These are phyloP conservation scores for Lenwebbia sp. DNA, from an alignment of 345 rosid species.

Conservation along the genomic window DNA sequence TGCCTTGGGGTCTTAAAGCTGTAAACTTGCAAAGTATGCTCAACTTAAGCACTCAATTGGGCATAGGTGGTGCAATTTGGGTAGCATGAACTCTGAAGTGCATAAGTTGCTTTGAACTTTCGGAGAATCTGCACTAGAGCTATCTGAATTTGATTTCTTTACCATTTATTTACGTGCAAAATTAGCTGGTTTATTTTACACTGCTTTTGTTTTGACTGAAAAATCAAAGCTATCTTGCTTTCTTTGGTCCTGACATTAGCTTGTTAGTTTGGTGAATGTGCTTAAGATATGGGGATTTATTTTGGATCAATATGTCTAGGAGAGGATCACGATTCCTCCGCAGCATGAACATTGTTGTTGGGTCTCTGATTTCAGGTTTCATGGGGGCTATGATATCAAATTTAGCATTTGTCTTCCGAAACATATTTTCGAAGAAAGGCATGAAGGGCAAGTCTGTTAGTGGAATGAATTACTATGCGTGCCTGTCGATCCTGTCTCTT, in stretches of 20 bases:
- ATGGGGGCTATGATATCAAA: conserved; percentile 99
- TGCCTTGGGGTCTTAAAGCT: neutral
- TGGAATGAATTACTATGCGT: conserved; percentile 99
- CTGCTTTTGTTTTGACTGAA: neutral
- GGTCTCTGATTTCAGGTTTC: conserved; percentile 46
- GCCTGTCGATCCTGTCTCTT: conserved; percentile 86
- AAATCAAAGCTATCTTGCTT: neutral
- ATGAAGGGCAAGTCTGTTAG: conserved; percentile 98
- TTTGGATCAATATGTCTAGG: neutral
- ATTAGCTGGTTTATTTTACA: neutral
- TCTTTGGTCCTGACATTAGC: neutral
- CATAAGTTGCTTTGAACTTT: neutral
- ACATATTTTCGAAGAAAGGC: conserved; percentile 92
- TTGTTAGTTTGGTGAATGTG: neutral
- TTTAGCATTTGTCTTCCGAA: conserved; percentile 90
- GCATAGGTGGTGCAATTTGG: neutral
- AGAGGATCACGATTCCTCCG: neutral
- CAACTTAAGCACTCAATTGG: neutral
- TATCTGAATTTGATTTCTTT: neutral
- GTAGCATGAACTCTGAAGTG: neutral
- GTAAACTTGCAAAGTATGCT: neutral
- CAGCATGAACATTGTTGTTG: conserved; percentile 4
- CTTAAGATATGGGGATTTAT: neutral
- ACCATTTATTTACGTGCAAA: neutral
- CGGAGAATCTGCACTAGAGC: neutral